Evolutionary conservation across 192 early-diverging fungal species (phyloP), one percentile per base, ranked within the genome.

Genomic region (Phycomyces blakesleeanus): DNA sequence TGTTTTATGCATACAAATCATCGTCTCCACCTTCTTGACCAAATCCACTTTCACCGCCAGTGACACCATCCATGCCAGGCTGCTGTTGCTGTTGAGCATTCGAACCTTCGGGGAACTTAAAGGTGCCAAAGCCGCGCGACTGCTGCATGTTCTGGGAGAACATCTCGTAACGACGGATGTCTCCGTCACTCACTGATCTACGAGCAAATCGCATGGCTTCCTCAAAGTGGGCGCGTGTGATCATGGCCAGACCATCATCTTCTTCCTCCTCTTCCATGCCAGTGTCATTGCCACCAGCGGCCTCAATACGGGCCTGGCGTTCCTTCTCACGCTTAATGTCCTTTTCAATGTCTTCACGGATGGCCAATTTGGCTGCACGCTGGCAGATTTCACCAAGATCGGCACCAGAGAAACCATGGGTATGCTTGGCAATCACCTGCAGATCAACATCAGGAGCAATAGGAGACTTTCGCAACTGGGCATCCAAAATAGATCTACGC

Each of bases 341-440:
- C 21, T 85, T 81, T 64, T 93, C 93, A 73, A 98, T 98, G 74
- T 86, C 90, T 74, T 97, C 91, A 67, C 96, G 91, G 67, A 98
- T 98, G 27, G 96, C 96, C 18, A 97, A 83, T 78, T 98, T 98
- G 74, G 88, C 90, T 14, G 94, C 95, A 63, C 96, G 89, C 76
- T 98, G 96, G 82, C 96, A 98, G 63, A 98, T 97, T 76, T 98
- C 96, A 27, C 94, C 92, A 65, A 98, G 80, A 82, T 98, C 96
- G 53, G 96, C 96, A 73, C 94, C 96, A 53, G 94, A 96, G 86
- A 97, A 98, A 3, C 96, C 96, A 52, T 91, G 82, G 21, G 95
- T 93, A 55, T 81, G 79, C 58, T 96, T 94, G 64, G 96, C 90
- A 69, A 98, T 89, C 51, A 87, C 88, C 27, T 55, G 71, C 49